Conservation (phyloP, 208 protist species). For the Naegleria fowleri region DNA sequence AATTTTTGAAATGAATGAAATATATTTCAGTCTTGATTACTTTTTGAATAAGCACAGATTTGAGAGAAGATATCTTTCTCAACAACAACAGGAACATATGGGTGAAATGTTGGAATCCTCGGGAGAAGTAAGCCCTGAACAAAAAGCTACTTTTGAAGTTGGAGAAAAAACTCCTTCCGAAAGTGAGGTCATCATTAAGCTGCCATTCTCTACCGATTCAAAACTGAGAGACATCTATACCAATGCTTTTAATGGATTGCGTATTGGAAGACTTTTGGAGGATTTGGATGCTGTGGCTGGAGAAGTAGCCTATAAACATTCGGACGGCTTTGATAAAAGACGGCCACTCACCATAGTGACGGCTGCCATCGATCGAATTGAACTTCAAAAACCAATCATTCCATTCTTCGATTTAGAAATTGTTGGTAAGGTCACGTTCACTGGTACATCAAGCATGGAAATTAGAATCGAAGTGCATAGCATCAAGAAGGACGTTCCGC, state of each 20-base stretch:
- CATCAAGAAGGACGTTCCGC: not conserved
- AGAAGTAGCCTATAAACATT: slow-evolving; percentile 34
- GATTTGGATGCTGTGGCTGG: slow-evolving; percentile 45
- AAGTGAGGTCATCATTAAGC: not conserved
- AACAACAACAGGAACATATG: not conserved
- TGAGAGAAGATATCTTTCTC: not conserved
- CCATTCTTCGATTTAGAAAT: slow-evolving; percentile 34
- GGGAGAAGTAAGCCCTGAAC: too few species aligned
- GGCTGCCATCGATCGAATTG: slow-evolving; percentile 17
- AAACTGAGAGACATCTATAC: slow-evolving; percentile 24
- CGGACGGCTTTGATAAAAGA: not conserved
- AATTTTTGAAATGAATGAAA: not conserved
- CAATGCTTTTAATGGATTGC: not conserved
- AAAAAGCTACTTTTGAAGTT: not conserved
- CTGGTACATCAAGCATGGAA: slow-evolving; percentile 32
- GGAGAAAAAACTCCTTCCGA: not conserved
- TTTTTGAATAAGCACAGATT: not conserved
- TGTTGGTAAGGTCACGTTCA: slow-evolving; percentile 35
- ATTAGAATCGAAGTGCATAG: slow-evolving; percentile 5
- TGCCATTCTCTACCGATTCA: not conserved
- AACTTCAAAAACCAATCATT: slow-evolving; percentile 18
- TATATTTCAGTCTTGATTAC: not conserved
- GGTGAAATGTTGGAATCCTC: not conserved
- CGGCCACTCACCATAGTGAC: slow-evolving; percentile 3
- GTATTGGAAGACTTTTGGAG: slow-evolving; percentile 28